Percentiles rank a stretch among this genome's conserved stretches.
These are phyloP conservation scores for Acacia acuminata DNA, from an alignment of 306 rosid species.

Conservation along the genomic window DNA sequence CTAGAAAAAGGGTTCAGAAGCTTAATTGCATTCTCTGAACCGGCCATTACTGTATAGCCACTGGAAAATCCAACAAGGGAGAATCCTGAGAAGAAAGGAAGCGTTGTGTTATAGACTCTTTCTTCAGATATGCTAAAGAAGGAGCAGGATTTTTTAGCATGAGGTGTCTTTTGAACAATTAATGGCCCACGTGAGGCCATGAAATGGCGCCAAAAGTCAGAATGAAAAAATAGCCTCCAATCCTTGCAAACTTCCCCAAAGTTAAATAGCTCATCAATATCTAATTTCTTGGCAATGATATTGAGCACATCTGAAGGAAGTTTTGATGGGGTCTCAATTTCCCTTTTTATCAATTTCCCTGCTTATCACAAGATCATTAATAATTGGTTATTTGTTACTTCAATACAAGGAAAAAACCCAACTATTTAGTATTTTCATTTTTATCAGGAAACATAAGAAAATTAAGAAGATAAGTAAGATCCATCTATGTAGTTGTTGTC, in stretches of 20 bases:
- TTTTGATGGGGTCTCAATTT: background rate
- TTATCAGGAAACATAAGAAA: background rate
- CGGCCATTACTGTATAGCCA: constrained; percentile 17
- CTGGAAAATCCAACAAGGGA: constrained; percentile 3
- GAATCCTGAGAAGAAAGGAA: background rate
- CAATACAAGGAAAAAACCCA: background rate
- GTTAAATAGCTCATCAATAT: constrained; percentile 15
- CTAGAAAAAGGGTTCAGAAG: constrained; percentile 30
- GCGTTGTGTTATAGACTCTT: background rate
- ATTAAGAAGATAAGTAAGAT: background rate
- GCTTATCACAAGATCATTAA: background rate
- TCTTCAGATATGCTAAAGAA: background rate
- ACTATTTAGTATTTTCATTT: background rate
- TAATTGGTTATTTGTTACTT: background rate
- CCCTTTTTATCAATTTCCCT: constrained; percentile 4
- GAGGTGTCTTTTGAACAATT: constrained; percentile 1
- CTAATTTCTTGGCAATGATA: constrained; percentile 10
- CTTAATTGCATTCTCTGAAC: background rate
- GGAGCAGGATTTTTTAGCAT: background rate
- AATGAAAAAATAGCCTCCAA: background rate
- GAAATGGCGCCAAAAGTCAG: background rate
- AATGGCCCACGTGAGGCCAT: constrained; percentile 20
- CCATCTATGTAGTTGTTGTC: background rate
- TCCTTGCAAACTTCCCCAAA: background rate
- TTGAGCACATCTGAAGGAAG: constrained; percentile 21